Percentiles rank a stretch among this genome's conserved stretches.
These are phyloP conservation scores for Elsinoe ampelina DNA, from an alignment of 2,329 filamentous ascomycete genomes.

Conservation along the genomic window DNA sequence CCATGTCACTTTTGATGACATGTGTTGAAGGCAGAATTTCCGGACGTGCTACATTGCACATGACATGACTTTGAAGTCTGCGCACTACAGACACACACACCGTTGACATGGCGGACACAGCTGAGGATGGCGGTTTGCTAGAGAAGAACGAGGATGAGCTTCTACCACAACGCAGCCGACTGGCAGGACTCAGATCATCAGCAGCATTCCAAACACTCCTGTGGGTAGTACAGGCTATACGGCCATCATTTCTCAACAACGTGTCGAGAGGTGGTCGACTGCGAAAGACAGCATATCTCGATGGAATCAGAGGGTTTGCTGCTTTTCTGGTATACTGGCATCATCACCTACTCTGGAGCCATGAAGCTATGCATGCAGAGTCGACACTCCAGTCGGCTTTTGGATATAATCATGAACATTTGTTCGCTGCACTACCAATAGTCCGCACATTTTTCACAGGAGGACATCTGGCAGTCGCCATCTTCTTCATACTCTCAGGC, in stretches of 20 bases:
- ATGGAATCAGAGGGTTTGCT: constrained; percentile 58
- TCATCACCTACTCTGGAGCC: constrained; percentile 50
- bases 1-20: neutral
- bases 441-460: constrained; percentile 53
- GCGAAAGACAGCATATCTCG: constrained; percentile 49
- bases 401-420: constrained; percentile 40
- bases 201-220: neutral
- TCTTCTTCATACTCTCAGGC: constrained; percentile 45
- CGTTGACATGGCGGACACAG: neutral
- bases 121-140: neutral
- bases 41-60: neutral
- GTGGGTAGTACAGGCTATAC: constrained; percentile 19
- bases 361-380: constrained; percentile 32
- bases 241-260: constrained; percentile 16
- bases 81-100: neutral
- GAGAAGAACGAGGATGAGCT: constrained; percentile 1
- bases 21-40: neutral
- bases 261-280: constrained; percentile 19
- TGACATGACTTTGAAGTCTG: neutral
- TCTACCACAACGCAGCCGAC: neutral
- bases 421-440: constrained; percentile 46
- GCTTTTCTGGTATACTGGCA: constrained; percentile 57
- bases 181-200: neutral
- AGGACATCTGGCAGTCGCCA: constrained; percentile 49
- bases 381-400: constrained; percentile 45